Evolutionary conservation across 148 eudicot species (phyloP).

Genomic region (Arbutus unedo): DNA sequence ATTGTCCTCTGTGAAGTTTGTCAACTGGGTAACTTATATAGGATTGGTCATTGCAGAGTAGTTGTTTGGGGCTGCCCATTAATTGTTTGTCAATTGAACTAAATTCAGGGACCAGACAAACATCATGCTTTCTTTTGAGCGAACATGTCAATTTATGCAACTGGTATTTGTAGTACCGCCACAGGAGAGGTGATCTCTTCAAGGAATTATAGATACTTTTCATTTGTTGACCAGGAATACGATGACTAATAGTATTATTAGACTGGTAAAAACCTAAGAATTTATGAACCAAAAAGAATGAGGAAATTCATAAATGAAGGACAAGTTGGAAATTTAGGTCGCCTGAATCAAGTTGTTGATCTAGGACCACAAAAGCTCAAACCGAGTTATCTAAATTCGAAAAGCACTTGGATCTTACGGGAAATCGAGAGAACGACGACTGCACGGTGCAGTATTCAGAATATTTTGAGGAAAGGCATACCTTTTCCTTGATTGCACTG

Average conservation of each 20-base stretch:
- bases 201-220: background rate
- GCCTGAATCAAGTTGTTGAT: slow-evolving; percentile 5
- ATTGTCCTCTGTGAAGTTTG: background rate
- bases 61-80: background rate
- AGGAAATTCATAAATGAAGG: background rate
- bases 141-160: background rate
- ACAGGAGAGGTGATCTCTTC: background rate
- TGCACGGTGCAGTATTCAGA: background rate
- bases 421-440: background rate
- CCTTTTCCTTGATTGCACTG: background rate
- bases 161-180: background rate
- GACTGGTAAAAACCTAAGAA: background rate
- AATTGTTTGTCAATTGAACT: background rate
- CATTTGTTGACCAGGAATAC: background rate
- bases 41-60: background rate
- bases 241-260: background rate
- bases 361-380: background rate
- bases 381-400: background rate
- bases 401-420: background rate
- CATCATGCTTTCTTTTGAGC: background rate
- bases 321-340: background rate
- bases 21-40: background rate
- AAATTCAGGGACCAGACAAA: background rate
- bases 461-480: background rate
- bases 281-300: background rate